Evolutionary conservation across 1,284 basidiomycete genomes (phyloP), one percentile per base, ranked within the genome.

Genomic region (Cryptococcus sp.): DNA sequence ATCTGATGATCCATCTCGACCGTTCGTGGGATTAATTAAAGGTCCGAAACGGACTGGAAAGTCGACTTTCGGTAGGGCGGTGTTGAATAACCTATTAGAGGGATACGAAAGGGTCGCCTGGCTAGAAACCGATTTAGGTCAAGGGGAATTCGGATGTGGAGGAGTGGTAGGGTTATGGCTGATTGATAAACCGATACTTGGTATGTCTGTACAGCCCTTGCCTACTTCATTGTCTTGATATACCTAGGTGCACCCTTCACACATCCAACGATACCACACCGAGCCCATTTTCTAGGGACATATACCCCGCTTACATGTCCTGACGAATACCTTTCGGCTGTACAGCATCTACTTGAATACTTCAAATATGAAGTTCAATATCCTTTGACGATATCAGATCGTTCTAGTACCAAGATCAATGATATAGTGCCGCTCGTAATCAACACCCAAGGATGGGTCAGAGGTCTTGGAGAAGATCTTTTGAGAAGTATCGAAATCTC

Each of bases 381-480:
- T 59, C 80, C 82, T 23, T 41, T 47, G n/a, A 7, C 53, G 14
- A 31, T 23, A 23, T 46, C 45, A 10, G 38, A 41, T 10, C 38
- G 10, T 41, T 10, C 38, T n/a, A n/a, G n/a, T 10, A 41, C 49
- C 5, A 73, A 81, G 43, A 80, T 85, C 48, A 60, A 66, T 1
- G 83, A 85, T 53, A 57, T 72, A n/a, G 81, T 90, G 4, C 95
- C 95, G 0, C 83, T 98, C 4, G 82, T 98, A 7, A 83, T 98
- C 54, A 98, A 98, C 73, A 97, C 90, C 0, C 94, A 95, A 83
- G 95, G 95, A 2, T 98, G 95, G 95, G 83, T 84, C 13, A 97
- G 95, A 73, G 95, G 95, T 2, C 83, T 97, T 1, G 95, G 95
- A 2, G 86, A 86, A 15, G 90, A 96, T 63, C 77, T 98, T 3